These are phyloP conservation scores for Botryosphaeria agaves DNA, from an alignment of 2,329 filamentous ascomycete species.

Conservation along the genomic window DNA sequence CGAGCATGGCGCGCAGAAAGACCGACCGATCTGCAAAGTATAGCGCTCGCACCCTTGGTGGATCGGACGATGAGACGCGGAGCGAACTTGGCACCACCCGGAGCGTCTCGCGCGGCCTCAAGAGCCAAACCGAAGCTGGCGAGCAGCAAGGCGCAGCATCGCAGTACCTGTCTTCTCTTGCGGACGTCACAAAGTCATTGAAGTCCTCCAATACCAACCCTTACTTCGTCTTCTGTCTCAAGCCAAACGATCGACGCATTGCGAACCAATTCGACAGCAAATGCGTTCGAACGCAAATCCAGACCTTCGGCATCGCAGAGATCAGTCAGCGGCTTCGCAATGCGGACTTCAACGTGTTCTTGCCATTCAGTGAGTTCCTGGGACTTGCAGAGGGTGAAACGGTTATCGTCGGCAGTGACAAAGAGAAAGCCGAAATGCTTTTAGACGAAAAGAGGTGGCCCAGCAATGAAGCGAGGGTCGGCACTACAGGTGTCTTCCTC, in stretches of 20 bases:
- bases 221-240: constrained; percentile 94
- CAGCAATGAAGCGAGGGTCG: constrained; percentile 74
- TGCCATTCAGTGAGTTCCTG: constrained; percentile 91
- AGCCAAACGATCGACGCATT: constrained; percentile 91
- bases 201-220: constrained; percentile 70
- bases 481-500: constrained; percentile 84
- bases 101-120: constrained; percentile 17
- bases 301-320: constrained; percentile 90
- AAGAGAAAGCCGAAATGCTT: constrained; percentile 80
- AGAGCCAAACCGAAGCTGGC: constrained; percentile 16
- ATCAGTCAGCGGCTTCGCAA: constrained; percentile 87
- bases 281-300: constrained; percentile 85
- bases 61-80: constrained; percentile 28
- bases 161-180: constrained; percentile 76
- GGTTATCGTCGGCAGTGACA: constrained; percentile 77
- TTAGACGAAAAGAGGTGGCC: constrained; percentile 89
- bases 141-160: constrained; percentile 75
- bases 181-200: constrained; percentile 80
- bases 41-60: constrained; percentile 18
- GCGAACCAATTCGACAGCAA: constrained; percentile 99
- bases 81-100: constrained; percentile 29
- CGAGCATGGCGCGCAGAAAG: constrained; percentile 79
- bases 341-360: constrained; percentile 87
- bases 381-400: constrained; percentile 73
- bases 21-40: constrained; percentile 35